Evolutionary conservation across 805 yeast genomes (phyloP), one percentile per base, ranked within the genome.

Genomic region (Metschnikowia anglica): DNA sequence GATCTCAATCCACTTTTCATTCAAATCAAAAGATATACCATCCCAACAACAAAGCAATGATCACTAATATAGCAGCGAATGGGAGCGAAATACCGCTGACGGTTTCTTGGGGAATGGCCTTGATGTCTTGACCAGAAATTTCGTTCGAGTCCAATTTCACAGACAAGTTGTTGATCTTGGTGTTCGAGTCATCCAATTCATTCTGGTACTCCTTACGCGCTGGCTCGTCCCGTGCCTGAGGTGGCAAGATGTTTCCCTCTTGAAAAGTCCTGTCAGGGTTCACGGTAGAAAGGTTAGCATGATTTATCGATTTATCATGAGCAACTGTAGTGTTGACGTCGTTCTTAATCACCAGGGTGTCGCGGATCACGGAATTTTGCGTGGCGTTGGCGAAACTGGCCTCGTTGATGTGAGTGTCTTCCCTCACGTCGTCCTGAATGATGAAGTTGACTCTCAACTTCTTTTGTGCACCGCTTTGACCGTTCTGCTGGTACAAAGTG

Each of bases 381-480:
- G 53, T 44, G 48, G 51, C 55, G 52, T 51, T 54, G 49, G 56
- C 56, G 29, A 42, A 53, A 32, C 51, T 37, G 40, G 51, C 41
- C 19, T 51, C 56, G 34, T 51, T 47, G 35, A 43, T 39, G 29
- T 47, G 52, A 10, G 56, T 41, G 32, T 53, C 56, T 34, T 51
- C 53, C 23, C 39, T 41, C 26, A 18, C 24, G 35, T 59, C 63
- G 42, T 56, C 64, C 39, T 60, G 59, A 44, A 72, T 54, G 29
- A 69, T 56, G 55, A 79, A 81, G 58, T 70, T 74, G 42, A 85
- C 91, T 64, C 77, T 79, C 62, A 79, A 79, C 68, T 80, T 85
- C 68, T 77, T 84, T 56, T 83, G 77, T 28, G 74, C 70, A 42
- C 81, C 73, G 51, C 74, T 74, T 23, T 70, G 62, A 60, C 80